phyloP scores from a whole-genome alignment of 2,329 filamentous ascomycete species.

The Rosellinia necatrix region DNA sequence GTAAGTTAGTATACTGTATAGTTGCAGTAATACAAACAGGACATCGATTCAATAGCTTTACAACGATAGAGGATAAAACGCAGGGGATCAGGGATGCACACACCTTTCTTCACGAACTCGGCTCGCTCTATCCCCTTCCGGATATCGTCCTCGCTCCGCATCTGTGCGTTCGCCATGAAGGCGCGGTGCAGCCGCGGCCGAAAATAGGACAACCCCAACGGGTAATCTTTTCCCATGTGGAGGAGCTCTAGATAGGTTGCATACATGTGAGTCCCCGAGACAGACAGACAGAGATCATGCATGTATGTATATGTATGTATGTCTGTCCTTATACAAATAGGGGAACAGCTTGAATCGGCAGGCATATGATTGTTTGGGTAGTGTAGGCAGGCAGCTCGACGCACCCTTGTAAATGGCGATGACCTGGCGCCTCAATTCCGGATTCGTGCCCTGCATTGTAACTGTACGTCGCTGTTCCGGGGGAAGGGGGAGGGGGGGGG shows the following conservation, averaged over 20 bases:
- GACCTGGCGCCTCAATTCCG: constrained; percentile 73
- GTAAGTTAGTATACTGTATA: constrained; percentile 1
- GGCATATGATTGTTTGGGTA: too few species aligned
- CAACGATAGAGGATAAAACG: not conserved
- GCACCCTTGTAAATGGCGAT: constrained; percentile 87
- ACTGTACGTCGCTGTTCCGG: too few species aligned
- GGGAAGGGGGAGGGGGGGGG: too few species aligned
- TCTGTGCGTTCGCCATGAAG: constrained; percentile 74
- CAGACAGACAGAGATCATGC: not conserved
- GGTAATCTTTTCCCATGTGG: constrained; percentile 83
- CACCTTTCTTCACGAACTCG: constrained; percentile 90
- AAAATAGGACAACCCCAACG: constrained; percentile 81
- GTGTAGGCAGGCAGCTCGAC: not conserved
- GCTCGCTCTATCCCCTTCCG: constrained; percentile 74
- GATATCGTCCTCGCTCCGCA: constrained; percentile 77
- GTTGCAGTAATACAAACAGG: not conserved
- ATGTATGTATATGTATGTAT: too few species aligned
- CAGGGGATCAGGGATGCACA: not conserved
- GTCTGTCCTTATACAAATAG: too few species aligned
- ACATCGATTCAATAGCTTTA: not conserved
- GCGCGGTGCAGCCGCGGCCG: constrained; percentile 80
- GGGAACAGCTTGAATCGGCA: too few species aligned
- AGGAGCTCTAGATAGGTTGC: constrained; percentile 86
- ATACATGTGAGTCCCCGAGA: not conserved
- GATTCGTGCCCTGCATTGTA: constrained; percentile 48